Evolutionary conservation across 192 early-diverging fungal genomes (phyloP).

Genomic region (Gamsiella multidivaricata): DNA sequence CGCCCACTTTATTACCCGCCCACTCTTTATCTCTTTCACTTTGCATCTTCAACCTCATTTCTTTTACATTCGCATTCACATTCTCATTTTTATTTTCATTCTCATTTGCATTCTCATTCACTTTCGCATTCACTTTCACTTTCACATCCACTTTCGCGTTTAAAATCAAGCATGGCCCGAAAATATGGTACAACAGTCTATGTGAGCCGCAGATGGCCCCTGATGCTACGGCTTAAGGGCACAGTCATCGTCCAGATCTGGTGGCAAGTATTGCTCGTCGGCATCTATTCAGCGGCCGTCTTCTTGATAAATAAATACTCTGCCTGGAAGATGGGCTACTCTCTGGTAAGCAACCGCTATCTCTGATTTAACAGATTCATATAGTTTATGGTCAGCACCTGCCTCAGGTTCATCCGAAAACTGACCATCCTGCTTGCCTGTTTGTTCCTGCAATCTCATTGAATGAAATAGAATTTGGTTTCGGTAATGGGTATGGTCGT

Average conservation of each 20-base stretch:
- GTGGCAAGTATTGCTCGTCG: conserved; percentile 36
- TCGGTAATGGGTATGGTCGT: conserved; percentile 55
- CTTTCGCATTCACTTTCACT: too few species aligned
- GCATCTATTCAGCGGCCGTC: conserved; percentile 20
- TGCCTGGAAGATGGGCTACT: conserved; percentile 42
- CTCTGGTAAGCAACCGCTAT: conserved; percentile 30
- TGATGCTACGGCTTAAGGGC: conserved; percentile 53
- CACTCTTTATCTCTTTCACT: too few species aligned
- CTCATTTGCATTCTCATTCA: too few species aligned
- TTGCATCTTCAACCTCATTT: too few species aligned
- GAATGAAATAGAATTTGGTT: conserved; percentile 38
- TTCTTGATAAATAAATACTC: conserved; percentile 31
- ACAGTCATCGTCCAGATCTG: conserved; percentile 43
- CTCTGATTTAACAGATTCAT: too few species aligned
- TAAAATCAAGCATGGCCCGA: conserved; percentile 13
- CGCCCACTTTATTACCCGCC: too few species aligned
- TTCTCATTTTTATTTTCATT: too few species aligned
- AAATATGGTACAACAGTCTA: conserved; percentile 32
- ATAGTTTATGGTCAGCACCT: too few species aligned
- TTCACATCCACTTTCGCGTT: neutral
- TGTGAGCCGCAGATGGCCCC: conserved; percentile 32
- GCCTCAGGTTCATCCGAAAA: too few species aligned
- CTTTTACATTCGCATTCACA: too few species aligned
- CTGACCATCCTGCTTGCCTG: too few species aligned
- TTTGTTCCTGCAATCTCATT: neutral